Evolutionary conservation across 306 rosid genomes (phyloP), one percentile per base, ranked within the genome.

Genomic region (Hippophae tibetana): DNA sequence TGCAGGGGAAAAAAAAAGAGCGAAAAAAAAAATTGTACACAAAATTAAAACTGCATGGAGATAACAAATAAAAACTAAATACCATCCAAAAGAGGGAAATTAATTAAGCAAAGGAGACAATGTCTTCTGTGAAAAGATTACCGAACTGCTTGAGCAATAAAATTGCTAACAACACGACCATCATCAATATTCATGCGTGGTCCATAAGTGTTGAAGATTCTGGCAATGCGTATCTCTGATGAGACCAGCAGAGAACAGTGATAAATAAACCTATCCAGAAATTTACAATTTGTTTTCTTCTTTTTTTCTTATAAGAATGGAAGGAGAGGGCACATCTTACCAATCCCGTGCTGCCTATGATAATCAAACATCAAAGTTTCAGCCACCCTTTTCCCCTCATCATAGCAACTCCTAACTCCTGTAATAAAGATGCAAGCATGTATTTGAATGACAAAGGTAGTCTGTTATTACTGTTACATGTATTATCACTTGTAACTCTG

Each of bases 391-490:
- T 93, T 93, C 58, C 99, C 97, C 76, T 93, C 95, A 10, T 92
- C 99, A 53, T 92, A 92, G 78, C 99, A 92, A 75, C 99, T 92
- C 73, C 99, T 84, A 69, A 92, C 99, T 54, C 99, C 99, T 92
- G 76, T 13, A 27, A 40, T 18, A 13, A 8, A 43, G 12, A 52
- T 72, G 3, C 42, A 63, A 64, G 52, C 47, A 47, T 9, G 7
- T 27, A 40, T 43, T n/a, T 18, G 11, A 57, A 50, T 8, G 27
- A 57, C 1, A 13, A 0, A 14, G 12, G 52, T 49, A 13, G 38
- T 0, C 23, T 18, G 1, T 0, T 42, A 57, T 50, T 48, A 3
- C 47, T 42, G 11, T 13, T 10, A 49, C 18, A 25, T 23, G 59
- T 3, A 13, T 49, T 12, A 49, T 49, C n/a, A 12, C 6, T 49